These are phyloP conservation scores for Lagenaria siceraria DNA, from an alignment of 306 rosid genomes.

Conservation along the genomic window DNA sequence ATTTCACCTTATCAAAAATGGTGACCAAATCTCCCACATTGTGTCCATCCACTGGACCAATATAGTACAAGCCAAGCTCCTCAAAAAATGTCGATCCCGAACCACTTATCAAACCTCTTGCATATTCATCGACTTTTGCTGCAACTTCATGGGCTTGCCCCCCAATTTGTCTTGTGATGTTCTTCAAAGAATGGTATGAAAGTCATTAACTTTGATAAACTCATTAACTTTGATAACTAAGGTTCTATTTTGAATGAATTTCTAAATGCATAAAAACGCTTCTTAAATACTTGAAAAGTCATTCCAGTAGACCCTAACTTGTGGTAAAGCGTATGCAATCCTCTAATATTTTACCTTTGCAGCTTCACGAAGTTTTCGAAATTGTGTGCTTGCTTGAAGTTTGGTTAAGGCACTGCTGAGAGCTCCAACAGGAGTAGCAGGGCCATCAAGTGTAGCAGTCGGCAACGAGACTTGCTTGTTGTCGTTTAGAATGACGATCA, in stretches of 20 bases:
- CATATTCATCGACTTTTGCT: conserved; percentile 63
- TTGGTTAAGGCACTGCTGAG: conserved; percentile 60
- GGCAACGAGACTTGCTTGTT: conserved; percentile 95
- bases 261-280: too few relatives aligned
- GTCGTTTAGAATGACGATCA: conserved; percentile 79
- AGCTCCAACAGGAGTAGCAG: conserved; percentile 88
- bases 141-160: conserved; percentile 56
- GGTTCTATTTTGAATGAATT: too few relatives aligned
- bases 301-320: neutral
- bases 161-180: conserved; percentile 54
- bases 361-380: conserved; percentile 70
- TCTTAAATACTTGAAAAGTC: too few relatives aligned
- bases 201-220: neutral
- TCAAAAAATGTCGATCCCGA: conserved; percentile 57
- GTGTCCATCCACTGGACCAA: conserved; percentile 91
- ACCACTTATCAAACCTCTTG: conserved; percentile 56
- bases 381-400: conserved; percentile 72
- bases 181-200: conserved; percentile 16
- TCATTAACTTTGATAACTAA: neutral
- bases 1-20: conserved; percentile 56
- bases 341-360: conserved; percentile 37
- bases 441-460: conserved; percentile 91
- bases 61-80: conserved; percentile 68
- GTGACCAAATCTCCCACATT: conserved; percentile 48
- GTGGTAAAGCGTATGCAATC: neutral